Base-by-base conservation (phyloP, 768 basidiomycete species). In the Amanita molliuscula region DNA sequence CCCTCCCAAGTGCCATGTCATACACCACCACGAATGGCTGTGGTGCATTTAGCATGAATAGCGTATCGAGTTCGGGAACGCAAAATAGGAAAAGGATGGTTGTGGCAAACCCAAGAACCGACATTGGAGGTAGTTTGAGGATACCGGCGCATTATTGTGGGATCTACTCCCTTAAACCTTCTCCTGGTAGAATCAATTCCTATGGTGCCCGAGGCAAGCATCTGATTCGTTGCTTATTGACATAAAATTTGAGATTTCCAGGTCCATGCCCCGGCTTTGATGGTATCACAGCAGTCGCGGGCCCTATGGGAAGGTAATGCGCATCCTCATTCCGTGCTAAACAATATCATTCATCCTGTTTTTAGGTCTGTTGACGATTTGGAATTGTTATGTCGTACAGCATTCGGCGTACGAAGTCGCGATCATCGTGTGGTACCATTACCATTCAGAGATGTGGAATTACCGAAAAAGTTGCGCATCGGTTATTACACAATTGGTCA, bases 21-120 rank as follows among this genome's bases (percentile, higher is more conserved):
- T 93, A 95, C 13, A 96, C 73, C 56, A 83, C 85, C 9, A 94
- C 91, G 55, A 94, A 96, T 0, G 93, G 92, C 59, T 96, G 91
- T 0, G 92, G 92, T 0, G 91, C 88, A 28, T 78, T 67, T n/a
- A 94, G 71, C 3, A 81, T 65, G 61, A 91, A 92, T 25, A 93
- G 66, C 0, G 76, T 75, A 56, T 88, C 76, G 52, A 90, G 71
- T 58, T 87, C 81, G 3, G 38, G 38, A 21, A 40, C 10, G 20
- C 38, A 40, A 21, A 40, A 40, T 10, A 40, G 9, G 38, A 21
- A 40, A 4, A 40, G 38, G n/a, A 20, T 40, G 1, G 38, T 40
- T 20, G 38, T 40, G 11, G 8, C 7, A 20, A 40, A 40, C 5
- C 38, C 38, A 10, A 40, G 92, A 16, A 77, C 74, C n/a, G 90